These are phyloP conservation scores for Verticillium longisporum DNA, from an alignment of 2,329 filamentous ascomycete species.

Conservation along the genomic window DNA sequence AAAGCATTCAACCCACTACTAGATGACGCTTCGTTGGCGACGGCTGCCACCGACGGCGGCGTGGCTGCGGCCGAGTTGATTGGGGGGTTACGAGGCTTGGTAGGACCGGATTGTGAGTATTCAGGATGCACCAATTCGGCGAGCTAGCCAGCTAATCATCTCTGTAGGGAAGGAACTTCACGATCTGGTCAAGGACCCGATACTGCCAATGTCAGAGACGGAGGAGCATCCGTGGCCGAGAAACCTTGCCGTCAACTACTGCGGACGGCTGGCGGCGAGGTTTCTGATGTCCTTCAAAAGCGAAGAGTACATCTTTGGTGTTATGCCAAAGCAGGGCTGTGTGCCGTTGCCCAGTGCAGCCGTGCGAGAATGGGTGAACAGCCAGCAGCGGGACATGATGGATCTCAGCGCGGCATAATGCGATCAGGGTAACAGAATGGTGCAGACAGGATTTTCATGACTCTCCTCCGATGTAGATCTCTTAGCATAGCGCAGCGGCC, in stretches of 20 bases:
- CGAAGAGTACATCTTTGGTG: conserved; percentile 39
- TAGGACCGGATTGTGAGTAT: conserved; percentile 14
- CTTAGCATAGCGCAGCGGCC: not conserved
- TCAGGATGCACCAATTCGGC: not conserved
- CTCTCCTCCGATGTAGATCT: not conserved
- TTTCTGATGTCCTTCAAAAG: conserved; percentile 49
- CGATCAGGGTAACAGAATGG: not conserved
- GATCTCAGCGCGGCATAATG: not conserved
- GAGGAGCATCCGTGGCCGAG: conserved; percentile 39
- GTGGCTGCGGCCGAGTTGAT: conserved; percentile 37
- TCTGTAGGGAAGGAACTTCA: conserved; percentile 32
- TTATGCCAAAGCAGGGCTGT: not conserved
- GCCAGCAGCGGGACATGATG: not conserved
- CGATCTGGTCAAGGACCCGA: conserved; percentile 38
- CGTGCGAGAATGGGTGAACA: not conserved
- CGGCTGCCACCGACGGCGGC: conserved; percentile 35
- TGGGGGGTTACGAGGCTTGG: conserved; percentile 32
- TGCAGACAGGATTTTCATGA: not conserved
- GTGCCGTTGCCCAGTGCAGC: not conserved
- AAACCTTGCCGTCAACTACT: conserved; percentile 43
- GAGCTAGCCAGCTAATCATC: conserved; percentile 18
- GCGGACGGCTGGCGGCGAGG: conserved; percentile 43
- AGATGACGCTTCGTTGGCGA: conserved; percentile 32
- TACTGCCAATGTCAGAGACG: conserved; percentile 28
- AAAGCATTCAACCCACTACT: conserved; percentile 50